Evolutionary conservation across 495 filamentous ascomycete species (phyloP).

Genomic region (Paragyromitra xinjiangensis): DNA sequence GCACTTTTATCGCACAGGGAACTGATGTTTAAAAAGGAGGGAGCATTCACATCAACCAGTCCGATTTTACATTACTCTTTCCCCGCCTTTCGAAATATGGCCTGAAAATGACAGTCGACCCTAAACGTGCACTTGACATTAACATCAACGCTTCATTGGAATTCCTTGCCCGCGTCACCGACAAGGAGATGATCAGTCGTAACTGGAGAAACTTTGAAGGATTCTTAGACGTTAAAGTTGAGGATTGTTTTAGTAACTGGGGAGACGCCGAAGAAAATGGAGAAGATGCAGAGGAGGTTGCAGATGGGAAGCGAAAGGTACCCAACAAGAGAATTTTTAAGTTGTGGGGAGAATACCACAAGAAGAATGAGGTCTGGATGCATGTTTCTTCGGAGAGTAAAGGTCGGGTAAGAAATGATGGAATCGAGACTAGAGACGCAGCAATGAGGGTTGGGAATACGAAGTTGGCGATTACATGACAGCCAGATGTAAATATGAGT

Average conservation of each 20-base stretch:
- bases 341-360: background rate
- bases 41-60: constrained; percentile 67
- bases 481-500: background rate
- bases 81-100: constrained; percentile 64
- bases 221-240: constrained; percentile 25
- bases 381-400: constrained; percentile 29
- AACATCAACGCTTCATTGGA: constrained; percentile 67
- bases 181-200: constrained; percentile 27
- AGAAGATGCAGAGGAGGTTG: background rate
- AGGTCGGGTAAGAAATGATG: constrained; percentile 31
- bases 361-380: constrained; percentile 39
- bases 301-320: background rate
- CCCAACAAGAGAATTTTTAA: constrained; percentile 1
- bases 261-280: constrained; percentile 8
- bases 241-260: constrained; percentile 21
- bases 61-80: constrained; percentile 70
- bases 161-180: constrained; percentile 58
- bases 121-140: constrained; percentile 66
- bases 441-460: constrained; percentile 29
- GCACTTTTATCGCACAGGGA: background rate
- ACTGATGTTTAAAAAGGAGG: constrained; percentile 54
- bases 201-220: constrained; percentile 27
- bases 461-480: constrained; percentile 19
- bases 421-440: constrained; percentile 24
- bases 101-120: constrained; percentile 68